Evolutionary conservation across 306 rosid species (phyloP).

Genomic region (Trichosanthes cucumerina): DNA sequence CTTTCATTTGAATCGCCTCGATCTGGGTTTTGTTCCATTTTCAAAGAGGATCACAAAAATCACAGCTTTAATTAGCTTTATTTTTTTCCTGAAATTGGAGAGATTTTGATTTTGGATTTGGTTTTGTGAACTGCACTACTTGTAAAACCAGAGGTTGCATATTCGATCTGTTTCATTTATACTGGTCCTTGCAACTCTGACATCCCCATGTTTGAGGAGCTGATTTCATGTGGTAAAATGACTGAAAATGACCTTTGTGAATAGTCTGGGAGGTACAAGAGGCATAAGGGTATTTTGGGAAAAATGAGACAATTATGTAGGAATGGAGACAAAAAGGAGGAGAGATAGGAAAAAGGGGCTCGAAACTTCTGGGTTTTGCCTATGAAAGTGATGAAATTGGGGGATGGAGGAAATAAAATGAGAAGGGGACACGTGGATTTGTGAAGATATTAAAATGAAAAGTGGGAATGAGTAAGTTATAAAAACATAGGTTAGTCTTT

Average conservation of each 20-base stretch:
- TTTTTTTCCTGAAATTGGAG: background rate
- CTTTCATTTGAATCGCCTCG: background rate
- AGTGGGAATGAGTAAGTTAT: too few relatives aligned
- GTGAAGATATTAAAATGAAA: background rate
- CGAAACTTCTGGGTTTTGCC: constrained; percentile 1
- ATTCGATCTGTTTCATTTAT: background rate
- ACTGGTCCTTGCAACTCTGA: background rate
- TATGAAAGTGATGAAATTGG: background rate
- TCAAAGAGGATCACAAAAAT: background rate
- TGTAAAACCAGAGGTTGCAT: background rate
- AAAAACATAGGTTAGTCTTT: too few relatives aligned
- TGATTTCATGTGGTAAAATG: background rate
- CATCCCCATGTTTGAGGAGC: background rate
- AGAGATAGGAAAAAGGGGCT: background rate
- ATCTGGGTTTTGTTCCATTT: background rate
- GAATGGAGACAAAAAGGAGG: background rate
- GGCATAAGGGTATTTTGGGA: background rate
- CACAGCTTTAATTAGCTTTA: too few relatives aligned
- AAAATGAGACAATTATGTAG: background rate
- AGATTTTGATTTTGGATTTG: background rate
- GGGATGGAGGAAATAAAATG: background rate
- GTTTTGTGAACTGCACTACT: background rate
- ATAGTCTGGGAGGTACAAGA: background rate
- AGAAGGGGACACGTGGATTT: background rate
- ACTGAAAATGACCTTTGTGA: background rate